Percentiles rank a stretch among this genome's conserved stretches.
Conservation (phyloP, 805 yeast genomes). For the Priceomyces medius region DNA sequence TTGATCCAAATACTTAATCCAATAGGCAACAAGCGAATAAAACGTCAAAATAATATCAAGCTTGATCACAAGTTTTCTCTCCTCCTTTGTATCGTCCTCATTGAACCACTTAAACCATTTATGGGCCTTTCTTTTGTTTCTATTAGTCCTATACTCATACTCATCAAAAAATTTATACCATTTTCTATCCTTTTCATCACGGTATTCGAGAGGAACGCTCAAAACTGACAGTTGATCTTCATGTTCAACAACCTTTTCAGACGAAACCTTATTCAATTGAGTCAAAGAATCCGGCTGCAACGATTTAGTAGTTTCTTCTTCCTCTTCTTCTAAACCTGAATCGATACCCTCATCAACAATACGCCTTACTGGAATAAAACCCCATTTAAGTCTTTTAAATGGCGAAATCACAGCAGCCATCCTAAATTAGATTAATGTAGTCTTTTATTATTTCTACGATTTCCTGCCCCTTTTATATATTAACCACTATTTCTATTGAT, state of each 20-base stretch:
- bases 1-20: constrained; percentile 62
- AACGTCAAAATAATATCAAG: constrained; percentile 23
- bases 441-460: no score
- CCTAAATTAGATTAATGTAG: no score
- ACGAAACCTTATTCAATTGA: neutral
- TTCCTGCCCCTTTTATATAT: no score
- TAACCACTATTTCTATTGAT: no score
- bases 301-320: neutral
- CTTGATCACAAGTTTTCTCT: constrained; percentile 21
- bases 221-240: neutral
- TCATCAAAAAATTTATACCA: constrained; percentile 42
- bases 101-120: constrained; percentile 43
- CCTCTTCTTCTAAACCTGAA: constrained; percentile 3
- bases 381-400: constrained; percentile 27
- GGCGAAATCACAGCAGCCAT: neutral
- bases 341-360: constrained; percentile 30
- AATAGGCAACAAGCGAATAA: constrained; percentile 41
- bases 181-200: constrained; percentile 24
- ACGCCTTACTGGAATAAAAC: constrained; percentile 34
- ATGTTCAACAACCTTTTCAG: neutral
- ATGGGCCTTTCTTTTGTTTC: constrained; percentile 17
- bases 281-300: constrained; percentile 1
- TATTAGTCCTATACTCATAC: constrained; percentile 50
- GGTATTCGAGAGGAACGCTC: constrained; percentile 15
- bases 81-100: constrained; percentile 42